A percentile compares a stretch with the other conserved stretches of the same genome.
These are phyloP conservation scores for Solanum piurae DNA, from an alignment of 257 asterid genomes.

Conservation along the genomic window DNA sequence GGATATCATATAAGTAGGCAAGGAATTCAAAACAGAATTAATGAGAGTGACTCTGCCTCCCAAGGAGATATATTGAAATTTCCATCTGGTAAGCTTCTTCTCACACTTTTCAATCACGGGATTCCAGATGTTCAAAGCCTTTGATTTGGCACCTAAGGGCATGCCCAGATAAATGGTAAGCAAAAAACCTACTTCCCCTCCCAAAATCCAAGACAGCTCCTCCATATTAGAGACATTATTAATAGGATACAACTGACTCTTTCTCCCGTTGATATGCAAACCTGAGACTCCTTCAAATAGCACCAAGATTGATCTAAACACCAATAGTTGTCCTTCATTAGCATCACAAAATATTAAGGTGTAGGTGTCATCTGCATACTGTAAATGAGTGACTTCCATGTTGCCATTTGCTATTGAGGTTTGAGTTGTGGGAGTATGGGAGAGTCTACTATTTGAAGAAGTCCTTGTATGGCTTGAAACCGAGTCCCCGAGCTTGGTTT, in stretches of 20 bases:
- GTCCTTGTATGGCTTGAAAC: too few species aligned
- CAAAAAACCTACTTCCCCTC: background rate
- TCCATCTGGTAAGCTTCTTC: background rate
- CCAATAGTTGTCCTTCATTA: background rate
- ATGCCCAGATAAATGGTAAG: background rate
- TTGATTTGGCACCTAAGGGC: background rate
- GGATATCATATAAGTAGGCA: background rate
- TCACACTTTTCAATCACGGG: background rate
- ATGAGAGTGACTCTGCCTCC: background rate
- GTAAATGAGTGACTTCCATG: background rate
- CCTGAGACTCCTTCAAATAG: background rate
- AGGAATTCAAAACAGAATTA: background rate
- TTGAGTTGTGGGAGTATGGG: background rate
- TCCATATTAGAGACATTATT: background rate
- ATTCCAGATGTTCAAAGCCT: background rate
- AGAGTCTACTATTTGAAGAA: too few species aligned
- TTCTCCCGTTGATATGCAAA: background rate
- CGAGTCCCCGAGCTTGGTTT: too few species aligned
- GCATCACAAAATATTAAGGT: background rate
- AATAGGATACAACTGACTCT: background rate
- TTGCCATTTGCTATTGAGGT: background rate
- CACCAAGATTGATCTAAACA: background rate
- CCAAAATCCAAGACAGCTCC: background rate
- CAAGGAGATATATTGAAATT: background rate
- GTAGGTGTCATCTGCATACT: background rate